Conservation (phyloP, 1,139 yeast genomes). For the Hanseniaspora gamundiae region DNA sequence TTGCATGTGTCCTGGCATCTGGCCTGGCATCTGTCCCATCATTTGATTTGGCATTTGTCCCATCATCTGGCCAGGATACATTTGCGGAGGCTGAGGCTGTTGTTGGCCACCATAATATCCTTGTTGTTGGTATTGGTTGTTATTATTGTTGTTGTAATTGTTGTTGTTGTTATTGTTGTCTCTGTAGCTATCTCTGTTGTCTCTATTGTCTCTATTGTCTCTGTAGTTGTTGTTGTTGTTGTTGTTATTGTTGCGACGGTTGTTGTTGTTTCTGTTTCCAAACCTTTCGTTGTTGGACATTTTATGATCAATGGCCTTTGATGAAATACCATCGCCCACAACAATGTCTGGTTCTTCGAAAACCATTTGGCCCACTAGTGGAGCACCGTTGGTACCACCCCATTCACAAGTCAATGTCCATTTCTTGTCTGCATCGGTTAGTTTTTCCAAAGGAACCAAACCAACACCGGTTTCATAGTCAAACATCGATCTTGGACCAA, state of each 20-base stretch:
- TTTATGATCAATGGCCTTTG: slow-evolving; percentile 80
- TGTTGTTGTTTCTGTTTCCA: not conserved
- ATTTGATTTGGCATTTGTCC: slow-evolving; percentile 14
- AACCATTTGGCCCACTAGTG: slow-evolving; percentile 68
- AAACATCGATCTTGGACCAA: slow-evolving; percentile 97
- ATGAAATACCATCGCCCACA: slow-evolving; percentile 86
- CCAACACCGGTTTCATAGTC: slow-evolving; percentile 87
- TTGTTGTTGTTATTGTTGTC: slow-evolving; percentile 5
- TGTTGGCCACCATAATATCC: not conserved
- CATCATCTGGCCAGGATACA: slow-evolving; percentile 9
- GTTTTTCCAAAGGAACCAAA: slow-evolving; percentile 69
- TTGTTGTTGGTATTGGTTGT: not conserved
- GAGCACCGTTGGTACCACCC: slow-evolving; percentile 95
- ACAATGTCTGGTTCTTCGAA: slow-evolving; percentile 97
- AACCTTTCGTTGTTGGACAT: slow-evolving; percentile 41
- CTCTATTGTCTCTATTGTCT: not conserved
- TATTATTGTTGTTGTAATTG: not conserved
- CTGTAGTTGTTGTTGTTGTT: not conserved
- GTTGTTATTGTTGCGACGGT: not conserved
- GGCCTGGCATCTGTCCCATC: slow-evolving; percentile 14
- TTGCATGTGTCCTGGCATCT: slow-evolving; percentile 14
- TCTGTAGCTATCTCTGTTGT: slow-evolving; percentile 6
- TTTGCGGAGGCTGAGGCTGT: not conserved
- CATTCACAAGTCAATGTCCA: slow-evolving; percentile 90
- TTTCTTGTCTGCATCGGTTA: slow-evolving; percentile 84